Evolutionary conservation across 1,284 basidiomycete genomes (phyloP).

Genomic region (Takashimella tepidaria): DNA sequence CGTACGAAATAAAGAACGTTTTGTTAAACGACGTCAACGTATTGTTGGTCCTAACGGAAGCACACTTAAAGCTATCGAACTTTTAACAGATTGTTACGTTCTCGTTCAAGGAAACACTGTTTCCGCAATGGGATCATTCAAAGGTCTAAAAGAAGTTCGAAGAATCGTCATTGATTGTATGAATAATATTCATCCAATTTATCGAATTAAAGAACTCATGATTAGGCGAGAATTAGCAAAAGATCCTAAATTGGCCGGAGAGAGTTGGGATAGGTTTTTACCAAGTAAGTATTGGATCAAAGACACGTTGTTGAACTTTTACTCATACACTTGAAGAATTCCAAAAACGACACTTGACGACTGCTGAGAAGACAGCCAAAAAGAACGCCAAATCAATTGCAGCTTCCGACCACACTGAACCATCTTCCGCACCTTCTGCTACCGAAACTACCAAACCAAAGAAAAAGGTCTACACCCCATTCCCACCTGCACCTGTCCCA

Average conservation of each 20-base stretch:
- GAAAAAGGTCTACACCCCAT: slow-evolving; percentile 98
- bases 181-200: slow-evolving; percentile 99
- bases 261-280: slow-evolving; percentile 96
- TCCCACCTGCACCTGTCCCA: slow-evolving; percentile 90
- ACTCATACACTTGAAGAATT: slow-evolving; percentile 54
- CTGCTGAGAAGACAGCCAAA: slow-evolving; percentile 82
- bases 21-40: slow-evolving; percentile 91
- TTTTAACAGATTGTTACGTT: slow-evolving; percentile 94
- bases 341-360: slow-evolving; percentile 85
- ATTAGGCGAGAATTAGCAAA: slow-evolving; percentile 96
- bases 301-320: background rate
- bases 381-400: slow-evolving; percentile 61
- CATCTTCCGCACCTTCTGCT: slow-evolving; percentile 7
- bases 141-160: slow-evolving; percentile 91
- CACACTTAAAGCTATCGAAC: slow-evolving; percentile 97
- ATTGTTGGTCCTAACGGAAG: slow-evolving; percentile 96
- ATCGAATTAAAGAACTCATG: slow-evolving; percentile 99
- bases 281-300: slow-evolving; percentile 54
- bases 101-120: slow-evolving; percentile 98
- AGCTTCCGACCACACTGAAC: slow-evolving; percentile 12
- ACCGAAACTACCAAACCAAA: slow-evolving; percentile 46
- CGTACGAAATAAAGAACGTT: slow-evolving; percentile 93
- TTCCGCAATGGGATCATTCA: slow-evolving; percentile 93
- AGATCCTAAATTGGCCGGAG: slow-evolving; percentile 89
- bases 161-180: slow-evolving; percentile 96